These are phyloP conservation scores for Globisporangium ultimum DNA, from an alignment of 352 stramenopile genomes.

Conservation along the genomic window DNA sequence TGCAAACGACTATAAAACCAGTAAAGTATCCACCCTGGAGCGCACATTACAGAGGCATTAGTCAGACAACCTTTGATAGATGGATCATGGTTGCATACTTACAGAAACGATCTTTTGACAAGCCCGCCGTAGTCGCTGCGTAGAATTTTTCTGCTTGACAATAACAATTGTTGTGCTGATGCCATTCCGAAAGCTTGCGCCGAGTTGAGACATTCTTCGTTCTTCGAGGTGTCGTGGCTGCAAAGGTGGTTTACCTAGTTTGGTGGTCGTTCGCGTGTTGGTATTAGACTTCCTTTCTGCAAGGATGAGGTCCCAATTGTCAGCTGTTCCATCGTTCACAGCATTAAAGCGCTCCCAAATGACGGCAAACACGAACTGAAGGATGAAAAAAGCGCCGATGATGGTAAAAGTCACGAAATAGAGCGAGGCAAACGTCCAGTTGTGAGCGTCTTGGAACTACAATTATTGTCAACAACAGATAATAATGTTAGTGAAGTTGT, in stretches of 20 bases:
- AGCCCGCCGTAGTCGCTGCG: slow-evolving; percentile 13
- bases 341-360: slow-evolving; percentile 63
- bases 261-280: slow-evolving; percentile 3
- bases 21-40: slow-evolving; percentile 28
- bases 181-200: slow-evolving; percentile 10
- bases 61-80: background rate
- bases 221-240: background rate
- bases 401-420: slow-evolving; percentile 84
- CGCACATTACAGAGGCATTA: background rate
- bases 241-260: background rate
- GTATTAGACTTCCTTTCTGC: slow-evolving; percentile 21
- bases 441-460: slow-evolving; percentile 30
- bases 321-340: slow-evolving; percentile 33
- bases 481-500: background rate
- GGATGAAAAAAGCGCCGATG: slow-evolving; percentile 77
- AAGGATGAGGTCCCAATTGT: slow-evolving; percentile 36
- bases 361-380: slow-evolving; percentile 83
- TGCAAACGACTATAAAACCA: slow-evolving; percentile 38
- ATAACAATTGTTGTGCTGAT: slow-evolving; percentile 17
- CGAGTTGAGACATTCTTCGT: slow-evolving; percentile 7
- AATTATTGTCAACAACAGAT: background rate
- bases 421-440: slow-evolving; percentile 35
- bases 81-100: too few species aligned
- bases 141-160: slow-evolving; percentile 15
- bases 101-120: slow-evolving; percentile 18